Percentiles rank a stretch among this genome's conserved stretches.
phyloP scores from a whole-genome alignment of 2,329 filamentous ascomycete genomes.

The Stemphylium lycopersici region DNA sequence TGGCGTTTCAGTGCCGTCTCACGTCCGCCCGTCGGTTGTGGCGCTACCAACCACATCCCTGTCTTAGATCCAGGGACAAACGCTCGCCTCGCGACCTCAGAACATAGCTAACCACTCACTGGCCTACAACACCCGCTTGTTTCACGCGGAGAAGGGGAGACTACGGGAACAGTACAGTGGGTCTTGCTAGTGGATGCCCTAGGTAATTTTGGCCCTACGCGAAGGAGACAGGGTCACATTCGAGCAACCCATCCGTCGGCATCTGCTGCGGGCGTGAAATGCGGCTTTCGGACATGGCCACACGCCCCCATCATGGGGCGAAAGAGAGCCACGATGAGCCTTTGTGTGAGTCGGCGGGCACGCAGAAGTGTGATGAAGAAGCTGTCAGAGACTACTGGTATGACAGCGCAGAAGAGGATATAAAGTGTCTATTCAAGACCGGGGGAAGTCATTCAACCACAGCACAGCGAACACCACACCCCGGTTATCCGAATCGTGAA shows the following conservation, averaged over 20 bases:
- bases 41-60: conserved; percentile 31
- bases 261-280: conserved; percentile 27
- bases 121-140: conserved; percentile 37
- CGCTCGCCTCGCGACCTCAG: conserved; percentile 35
- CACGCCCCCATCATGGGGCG: conserved; percentile 32
- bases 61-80: conserved; percentile 28
- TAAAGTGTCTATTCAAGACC: conserved; percentile 39
- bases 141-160: conserved; percentile 37
- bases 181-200: conserved; percentile 33
- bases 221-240: conserved; percentile 38
- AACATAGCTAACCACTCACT: conserved; percentile 34
- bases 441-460: conserved; percentile 26
- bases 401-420: conserved; percentile 29
- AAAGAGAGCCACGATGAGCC: conserved; percentile 33
- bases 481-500: conserved; percentile 44
- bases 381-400: conserved; percentile 30
- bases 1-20: conserved; percentile 31
- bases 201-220: conserved; percentile 31
- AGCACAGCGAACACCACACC: conserved; percentile 37
- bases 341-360: conserved; percentile 22
- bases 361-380: conserved; percentile 25
- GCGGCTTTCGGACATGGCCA: conserved; percentile 34
- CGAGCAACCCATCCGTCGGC: conserved; percentile 26
- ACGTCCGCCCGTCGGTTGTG: conserved; percentile 32
- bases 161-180: conserved; percentile 26